Evolutionary conservation across 2,329 filamentous ascomycete species (phyloP), one percentile per base, ranked within the genome.

Genomic region (Stemphylium vesicarium): DNA sequence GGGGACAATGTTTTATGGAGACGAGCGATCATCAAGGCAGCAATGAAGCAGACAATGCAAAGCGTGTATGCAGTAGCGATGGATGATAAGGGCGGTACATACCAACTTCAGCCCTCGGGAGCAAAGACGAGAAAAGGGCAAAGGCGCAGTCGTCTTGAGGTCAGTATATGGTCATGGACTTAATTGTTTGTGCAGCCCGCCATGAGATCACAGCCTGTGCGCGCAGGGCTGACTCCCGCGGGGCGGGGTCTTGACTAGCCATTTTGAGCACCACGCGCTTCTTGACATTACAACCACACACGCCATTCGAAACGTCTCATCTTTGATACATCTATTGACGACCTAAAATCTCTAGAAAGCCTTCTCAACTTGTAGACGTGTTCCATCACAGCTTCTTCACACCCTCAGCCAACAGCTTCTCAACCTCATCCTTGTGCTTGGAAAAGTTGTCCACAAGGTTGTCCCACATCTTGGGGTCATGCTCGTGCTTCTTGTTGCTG

Each of bases 381-480:
- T n/a, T n/a, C n/a, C n/a, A n/a, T n/a, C 49, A 60, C 26, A 65
- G 13, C 40, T 65, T 67, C 63, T 71, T 68, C 26, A 68, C 59
- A 6, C 61, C 71, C 50, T 74, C 71, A 0, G 68, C 69, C 56
- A 82, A 52, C 47, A 81, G 75, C 60, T 74, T 77, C 47, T 82
- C 76, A 10, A 82, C 72, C 60, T 82, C 80, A 22, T 81, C 75
- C 16, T 74, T 71, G 58, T 82, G 77, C 41, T 65, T 72, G 0
- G 76, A 79, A 55, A 84, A 84, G 60, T 83, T 81, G 62, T 83
- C 81, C 1, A 84, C 80, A 8, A 84, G 69, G 47, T 77, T 73
- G 66, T 84, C 82, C 67, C 82, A 84, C 81, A 84, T 74, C 52
- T 69, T 71, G 0, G 70, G 66, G 55, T 74, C 65, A 66, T 81